Conservation (phyloP, 441 rosid genomes). For the Corymbia citriodora region DNA sequence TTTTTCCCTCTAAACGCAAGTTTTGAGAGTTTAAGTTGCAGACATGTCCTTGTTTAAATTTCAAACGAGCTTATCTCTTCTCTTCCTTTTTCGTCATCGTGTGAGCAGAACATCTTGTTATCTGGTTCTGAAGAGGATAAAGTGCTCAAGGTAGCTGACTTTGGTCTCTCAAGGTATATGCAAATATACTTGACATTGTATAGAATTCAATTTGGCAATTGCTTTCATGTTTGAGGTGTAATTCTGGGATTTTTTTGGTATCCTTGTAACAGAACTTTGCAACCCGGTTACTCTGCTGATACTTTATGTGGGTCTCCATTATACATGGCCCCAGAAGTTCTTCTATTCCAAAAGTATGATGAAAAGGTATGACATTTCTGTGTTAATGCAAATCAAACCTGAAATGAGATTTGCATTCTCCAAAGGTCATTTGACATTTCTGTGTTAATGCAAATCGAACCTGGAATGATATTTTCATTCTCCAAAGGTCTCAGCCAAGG, state of each 20-base stretch:
- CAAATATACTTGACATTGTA: background rate
- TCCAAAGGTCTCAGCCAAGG: background rate
- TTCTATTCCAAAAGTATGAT: constrained; percentile 56
- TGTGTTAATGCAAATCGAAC: background rate
- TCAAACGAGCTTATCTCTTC: background rate
- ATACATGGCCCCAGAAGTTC: constrained; percentile 81
- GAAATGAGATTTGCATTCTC: background rate
- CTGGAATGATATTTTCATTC: background rate
- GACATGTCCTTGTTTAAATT: background rate
- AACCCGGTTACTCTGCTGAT: constrained; percentile 34
- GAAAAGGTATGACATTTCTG: constrained; percentile 31
- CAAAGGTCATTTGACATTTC: background rate
- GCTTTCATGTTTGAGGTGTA: background rate
- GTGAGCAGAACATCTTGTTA: constrained; percentile 51
- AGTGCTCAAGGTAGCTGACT: constrained; percentile 68
- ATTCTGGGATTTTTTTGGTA: background rate
- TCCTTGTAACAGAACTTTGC: constrained; percentile 23
- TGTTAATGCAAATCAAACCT: background rate
- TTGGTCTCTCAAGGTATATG: constrained; percentile 59
- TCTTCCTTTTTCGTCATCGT: background rate
- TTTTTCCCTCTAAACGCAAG: background rate
- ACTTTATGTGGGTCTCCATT: constrained; percentile 59
- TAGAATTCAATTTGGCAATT: background rate
- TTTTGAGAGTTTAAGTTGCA: background rate
- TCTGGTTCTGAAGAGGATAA: constrained; percentile 27